Conservation (phyloP, 805 yeast genomes). For the Candida vaughaniae region DNA sequence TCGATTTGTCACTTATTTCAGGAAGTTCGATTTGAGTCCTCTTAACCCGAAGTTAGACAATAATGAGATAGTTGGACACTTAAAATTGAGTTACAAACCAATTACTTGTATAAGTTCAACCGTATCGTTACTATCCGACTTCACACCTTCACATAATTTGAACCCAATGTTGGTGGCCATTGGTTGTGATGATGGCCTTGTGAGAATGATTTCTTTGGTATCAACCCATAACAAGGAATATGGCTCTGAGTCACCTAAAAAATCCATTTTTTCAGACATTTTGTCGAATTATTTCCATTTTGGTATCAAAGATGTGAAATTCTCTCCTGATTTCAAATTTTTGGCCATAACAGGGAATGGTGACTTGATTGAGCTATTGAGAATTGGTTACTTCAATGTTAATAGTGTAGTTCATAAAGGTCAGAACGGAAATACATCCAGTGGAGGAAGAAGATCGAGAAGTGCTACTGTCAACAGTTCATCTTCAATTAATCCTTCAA, state of each 20-base stretch:
- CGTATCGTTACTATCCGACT: constrained; percentile 13
- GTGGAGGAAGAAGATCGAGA: constrained; percentile 32
- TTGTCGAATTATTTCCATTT: constrained; percentile 64
- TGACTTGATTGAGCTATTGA: constrained; percentile 44
- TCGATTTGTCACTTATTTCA: constrained; percentile 34
- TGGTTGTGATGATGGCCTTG: constrained; percentile 66
- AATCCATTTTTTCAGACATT: constrained; percentile 45
- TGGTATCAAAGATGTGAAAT: constrained; percentile 51
- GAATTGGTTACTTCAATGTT: constrained; percentile 41
- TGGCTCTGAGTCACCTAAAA: constrained; percentile 23
- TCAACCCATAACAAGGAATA: constrained; percentile 27
- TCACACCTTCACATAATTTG: constrained; percentile 13
- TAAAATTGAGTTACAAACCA: constrained; percentile 59
- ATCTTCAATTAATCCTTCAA: constrained; percentile 13
- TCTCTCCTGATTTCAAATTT: constrained; percentile 50
- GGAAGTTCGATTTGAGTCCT: constrained; percentile 35
- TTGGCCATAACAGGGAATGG: constrained; percentile 54
- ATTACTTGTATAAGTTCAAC: constrained; percentile 48
- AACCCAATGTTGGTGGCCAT: constrained; percentile 49
- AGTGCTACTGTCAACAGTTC: constrained; percentile 39
- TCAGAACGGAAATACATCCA: background rate
- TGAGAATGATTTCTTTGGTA: constrained; percentile 54
- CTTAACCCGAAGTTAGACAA: constrained; percentile 12
- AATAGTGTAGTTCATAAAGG: constrained; percentile 28
- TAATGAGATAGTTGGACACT: constrained; percentile 47